Percentiles rank a stretch among this genome's conserved stretches.
Evolutionary conservation across 768 basidiomycete genomes (phyloP).

Genomic region (Psilocybe cubensis): DNA sequence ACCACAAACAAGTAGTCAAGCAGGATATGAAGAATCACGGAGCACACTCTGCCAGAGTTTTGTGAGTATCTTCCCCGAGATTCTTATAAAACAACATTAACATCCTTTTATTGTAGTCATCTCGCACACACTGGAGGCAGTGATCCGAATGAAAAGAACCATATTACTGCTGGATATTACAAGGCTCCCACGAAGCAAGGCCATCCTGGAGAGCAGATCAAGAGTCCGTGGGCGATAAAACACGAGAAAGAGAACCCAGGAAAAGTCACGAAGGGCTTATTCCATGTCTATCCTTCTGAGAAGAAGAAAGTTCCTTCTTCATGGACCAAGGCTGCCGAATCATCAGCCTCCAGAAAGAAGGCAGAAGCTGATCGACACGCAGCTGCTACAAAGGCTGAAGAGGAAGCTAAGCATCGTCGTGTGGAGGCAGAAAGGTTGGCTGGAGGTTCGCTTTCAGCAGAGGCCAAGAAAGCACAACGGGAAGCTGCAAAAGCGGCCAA

Average conservation of each 20-base stretch:
- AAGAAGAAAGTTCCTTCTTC: neutral
- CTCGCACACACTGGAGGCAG: slow-evolving; percentile 1
- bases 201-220: slow-evolving; percentile 4
- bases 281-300: slow-evolving; percentile 5
- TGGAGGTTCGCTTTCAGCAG: neutral
- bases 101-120: neutral
- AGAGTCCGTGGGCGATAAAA: slow-evolving; percentile 4
- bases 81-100: too few relatives aligned
- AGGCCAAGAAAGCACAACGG: slow-evolving; percentile 1
- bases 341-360: neutral
- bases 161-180: slow-evolving; percentile 2
- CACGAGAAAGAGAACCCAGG: neutral
- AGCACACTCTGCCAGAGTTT: neutral
- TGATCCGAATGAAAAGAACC: slow-evolving; percentile 4
- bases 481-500: slow-evolving; percentile 4
- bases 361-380: neutral
- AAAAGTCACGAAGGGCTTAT: neutral
- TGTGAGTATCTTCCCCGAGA: neutral
- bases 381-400: neutral
- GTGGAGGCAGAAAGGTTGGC: neutral
- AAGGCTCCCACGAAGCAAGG: neutral
- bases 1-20: slow-evolving; percentile 9
- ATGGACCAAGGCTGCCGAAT: neutral
- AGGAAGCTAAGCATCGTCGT: neutral
- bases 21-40: slow-evolving; percentile 10